Conservation (phyloP, 805 yeast genomes). For the Ogataea wickerhamii region DNA sequence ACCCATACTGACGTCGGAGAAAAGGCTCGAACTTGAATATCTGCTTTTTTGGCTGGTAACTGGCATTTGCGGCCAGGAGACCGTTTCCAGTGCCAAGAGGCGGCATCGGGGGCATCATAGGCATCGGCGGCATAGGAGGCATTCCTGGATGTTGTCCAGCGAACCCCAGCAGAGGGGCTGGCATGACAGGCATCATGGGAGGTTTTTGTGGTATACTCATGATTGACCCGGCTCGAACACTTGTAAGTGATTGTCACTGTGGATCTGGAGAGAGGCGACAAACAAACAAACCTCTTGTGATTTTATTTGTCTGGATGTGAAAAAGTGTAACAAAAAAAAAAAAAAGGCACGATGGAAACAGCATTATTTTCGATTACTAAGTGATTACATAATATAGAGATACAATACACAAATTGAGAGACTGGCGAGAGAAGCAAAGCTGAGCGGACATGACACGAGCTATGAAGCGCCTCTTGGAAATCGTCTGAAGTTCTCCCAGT, state of each 20-base stretch:
- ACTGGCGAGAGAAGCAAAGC: too few species aligned
- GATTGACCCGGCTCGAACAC: too few species aligned
- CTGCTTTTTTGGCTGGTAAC: conserved; percentile 9
- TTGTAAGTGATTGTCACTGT: too few species aligned
- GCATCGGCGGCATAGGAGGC: conserved; percentile 12
- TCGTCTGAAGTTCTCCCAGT: conserved; percentile 25
- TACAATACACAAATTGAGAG: too few species aligned
- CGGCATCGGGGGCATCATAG: conserved; percentile 13
- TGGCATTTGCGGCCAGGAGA: conserved; percentile 8
- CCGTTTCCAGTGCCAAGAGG: conserved; percentile 7
- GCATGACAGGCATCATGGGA: conserved; percentile 5
- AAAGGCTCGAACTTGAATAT: conserved; percentile 73
- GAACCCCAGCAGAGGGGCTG: conserved; percentile 2
- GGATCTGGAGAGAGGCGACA: too few species aligned
- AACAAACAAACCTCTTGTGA: too few species aligned
- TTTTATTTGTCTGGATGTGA: too few species aligned
- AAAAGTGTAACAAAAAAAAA: too few species aligned
- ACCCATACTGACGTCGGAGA: conserved; percentile 71
- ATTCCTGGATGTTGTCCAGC: background rate
- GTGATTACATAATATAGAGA: too few species aligned
- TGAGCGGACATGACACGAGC: too few species aligned
- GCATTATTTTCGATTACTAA: too few species aligned
- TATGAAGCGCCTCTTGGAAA: background rate
- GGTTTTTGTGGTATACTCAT: conserved; percentile 23
- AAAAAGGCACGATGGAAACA: too few species aligned